Base-by-base conservation (phyloP, 1,139 yeast species). In the Yamadazyma kanchanaburiensis region DNA sequence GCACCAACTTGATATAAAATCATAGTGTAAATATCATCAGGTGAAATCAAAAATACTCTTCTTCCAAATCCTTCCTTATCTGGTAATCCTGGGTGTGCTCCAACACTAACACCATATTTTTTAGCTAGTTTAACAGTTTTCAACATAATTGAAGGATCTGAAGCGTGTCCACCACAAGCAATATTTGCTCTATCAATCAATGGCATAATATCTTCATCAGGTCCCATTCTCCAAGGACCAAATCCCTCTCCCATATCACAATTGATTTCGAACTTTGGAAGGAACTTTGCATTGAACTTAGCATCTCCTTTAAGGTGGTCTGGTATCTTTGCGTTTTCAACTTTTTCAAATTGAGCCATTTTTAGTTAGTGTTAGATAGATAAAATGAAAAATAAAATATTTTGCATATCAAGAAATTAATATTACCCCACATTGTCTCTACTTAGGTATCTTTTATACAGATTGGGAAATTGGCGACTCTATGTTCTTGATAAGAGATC, bases 131-230 rank as follows among this genome's bases (percentile, higher is more conserved):
- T 36, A n/a, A 60, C 58, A 28, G 59, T 60, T 21, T 50, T 39
- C 19, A 44, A 37, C 65, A 60, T 60, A 17, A 51, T 58, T 21
- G 46, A 48, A 25, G 53, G 53, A 34, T 60, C 65, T 11, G 66
- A 65, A 22, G 65, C 67, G 40, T 60, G 67, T 20, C 55, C 59
- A 2, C 68, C 67, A 43, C 67, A 60, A 5, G 67, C 67, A 34
- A 61, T 40, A 35, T 61, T 61, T 10, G 66, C 67, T n/a, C 53
- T 44, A 38, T 60, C 64, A 31, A 60, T 60, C 11, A 45, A 40
- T 12, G 63, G 64, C 63, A 60, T 59, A 21, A 61, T 53, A 19
- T 60, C 64, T 15, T 55, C 63, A 37, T 60, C 67, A 3, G 64
- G 64, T 1, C 62, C 68, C 55, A 61, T 51, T 34, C 43, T 55